These are phyloP conservation scores for Leccinum subfulvum DNA, from an alignment of 1,284 basidiomycete genomes.

Conservation along the genomic window DNA sequence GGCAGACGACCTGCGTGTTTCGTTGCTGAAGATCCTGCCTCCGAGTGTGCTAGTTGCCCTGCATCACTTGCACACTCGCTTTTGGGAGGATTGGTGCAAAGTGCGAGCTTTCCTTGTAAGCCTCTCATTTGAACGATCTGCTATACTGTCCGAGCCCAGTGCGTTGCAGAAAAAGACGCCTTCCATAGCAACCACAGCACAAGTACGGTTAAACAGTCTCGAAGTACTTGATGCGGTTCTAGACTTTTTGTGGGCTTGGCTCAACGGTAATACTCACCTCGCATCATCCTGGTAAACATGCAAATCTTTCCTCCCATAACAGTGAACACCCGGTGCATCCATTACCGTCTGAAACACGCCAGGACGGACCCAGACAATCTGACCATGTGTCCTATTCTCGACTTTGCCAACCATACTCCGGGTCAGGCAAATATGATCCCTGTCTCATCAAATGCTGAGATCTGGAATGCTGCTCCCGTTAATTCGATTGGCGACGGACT, in stretches of 20 bases:
- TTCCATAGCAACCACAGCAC: slow-evolving; percentile 1
- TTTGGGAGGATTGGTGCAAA: slow-evolving; percentile 57
- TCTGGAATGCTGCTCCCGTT: slow-evolving; percentile 38
- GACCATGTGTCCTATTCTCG: slow-evolving; percentile 81
- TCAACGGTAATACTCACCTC: slow-evolving; percentile 58
- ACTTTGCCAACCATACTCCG: slow-evolving; percentile 78
- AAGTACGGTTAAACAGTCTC: slow-evolving; percentile 12
- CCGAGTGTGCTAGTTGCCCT: slow-evolving; percentile 49
- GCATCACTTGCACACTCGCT: slow-evolving; percentile 48
- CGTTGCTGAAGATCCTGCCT: slow-evolving; percentile 48
- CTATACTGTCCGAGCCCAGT: slow-evolving; percentile 1
- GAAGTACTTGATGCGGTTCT: slow-evolving; percentile 12
- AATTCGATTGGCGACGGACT: slow-evolving; percentile 45
- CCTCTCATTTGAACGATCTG: background rate
- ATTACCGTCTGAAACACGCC: slow-evolving; percentile 60
- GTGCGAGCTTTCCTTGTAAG: slow-evolving; percentile 50
- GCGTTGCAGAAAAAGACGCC: slow-evolving; percentile 13
- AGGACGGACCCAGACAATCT: slow-evolving; percentile 68
- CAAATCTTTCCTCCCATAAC: slow-evolving; percentile 14
- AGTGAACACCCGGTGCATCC: slow-evolving; percentile 89
- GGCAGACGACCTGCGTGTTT: slow-evolving; percentile 16
- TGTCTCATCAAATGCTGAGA: slow-evolving; percentile 37
- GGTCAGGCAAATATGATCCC: slow-evolving; percentile 43
- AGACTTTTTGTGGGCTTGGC: slow-evolving; percentile 79
- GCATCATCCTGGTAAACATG: slow-evolving; percentile 10